These are phyloP conservation scores for Penicillium mononematosum DNA, from an alignment of 495 filamentous ascomycete genomes.

Conservation along the genomic window DNA sequence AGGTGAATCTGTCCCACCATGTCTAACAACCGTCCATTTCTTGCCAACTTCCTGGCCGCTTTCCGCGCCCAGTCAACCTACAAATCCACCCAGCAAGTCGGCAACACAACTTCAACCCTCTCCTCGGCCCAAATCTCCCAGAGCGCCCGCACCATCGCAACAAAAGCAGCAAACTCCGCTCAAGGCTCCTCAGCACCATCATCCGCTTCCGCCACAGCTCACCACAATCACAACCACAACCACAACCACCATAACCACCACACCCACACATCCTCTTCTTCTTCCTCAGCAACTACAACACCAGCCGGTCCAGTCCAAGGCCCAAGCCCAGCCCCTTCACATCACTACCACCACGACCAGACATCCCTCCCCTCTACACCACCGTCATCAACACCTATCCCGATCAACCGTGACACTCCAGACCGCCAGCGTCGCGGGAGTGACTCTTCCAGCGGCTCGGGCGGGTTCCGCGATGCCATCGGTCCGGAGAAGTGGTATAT, in stretches of 20 bases:
- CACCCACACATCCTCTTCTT: slow-evolving; percentile 15
- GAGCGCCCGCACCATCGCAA: slow-evolving; percentile 44
- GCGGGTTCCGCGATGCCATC: slow-evolving; percentile 71
- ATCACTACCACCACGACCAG: slow-evolving; percentile 22
- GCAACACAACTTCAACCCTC: slow-evolving; percentile 26
- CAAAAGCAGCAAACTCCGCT: slow-evolving; percentile 33
- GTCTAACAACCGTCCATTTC: slow-evolving; percentile 77
- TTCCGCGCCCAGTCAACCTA: slow-evolving; percentile 64
- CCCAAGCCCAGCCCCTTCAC: slow-evolving; percentile 13
- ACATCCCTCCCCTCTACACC: slow-evolving; percentile 11
- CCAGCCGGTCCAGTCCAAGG: slow-evolving; percentile 20
- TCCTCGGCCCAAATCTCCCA: slow-evolving; percentile 40
- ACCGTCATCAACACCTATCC: slow-evolving; percentile 35
- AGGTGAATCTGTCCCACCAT: slow-evolving; percentile 19
- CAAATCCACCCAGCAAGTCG: slow-evolving; percentile 38
- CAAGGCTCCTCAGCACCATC: slow-evolving; percentile 14
- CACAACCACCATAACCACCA: slow-evolving; percentile 8
- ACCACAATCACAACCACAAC: slow-evolving; percentile 19
- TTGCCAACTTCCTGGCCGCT: slow-evolving; percentile 82
- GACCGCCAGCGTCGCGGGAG: slow-evolving; percentile 56
- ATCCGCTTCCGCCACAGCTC: slow-evolving; percentile 6
- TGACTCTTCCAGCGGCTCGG: slow-evolving; percentile 75
- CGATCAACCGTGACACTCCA: slow-evolving; percentile 30
- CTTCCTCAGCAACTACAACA: slow-evolving; percentile 28
- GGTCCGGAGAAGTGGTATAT: slow-evolving; percentile 87